Base-by-base conservation (phyloP, 2,329 filamentous ascomycete species). In the Ophioceras dolichostomum region DNA sequence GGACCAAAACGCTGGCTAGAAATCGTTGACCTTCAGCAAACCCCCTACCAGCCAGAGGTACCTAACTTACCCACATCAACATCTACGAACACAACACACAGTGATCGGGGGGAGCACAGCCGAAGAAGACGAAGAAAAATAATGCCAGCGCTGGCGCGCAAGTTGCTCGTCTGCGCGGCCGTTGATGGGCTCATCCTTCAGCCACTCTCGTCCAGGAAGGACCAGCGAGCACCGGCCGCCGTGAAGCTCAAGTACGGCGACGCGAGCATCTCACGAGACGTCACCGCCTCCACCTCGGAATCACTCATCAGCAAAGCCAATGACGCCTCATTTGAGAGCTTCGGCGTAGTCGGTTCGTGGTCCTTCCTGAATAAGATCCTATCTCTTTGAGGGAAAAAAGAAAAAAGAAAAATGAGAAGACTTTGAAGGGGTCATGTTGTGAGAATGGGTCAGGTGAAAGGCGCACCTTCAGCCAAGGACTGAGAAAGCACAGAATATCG, bases 111-210 rank as follows among this genome's bases (percentile, higher is more conserved):
- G n/a, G n/a, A n/a, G n/a, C n/a, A n/a, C n/a, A n/a, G n/a, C n/a
- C n/a, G n/a, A n/a, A n/a, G n/a, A n/a, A n/a, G n/a, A n/a, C n/a
- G n/a, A n/a, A n/a, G n/a, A n/a, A n/a, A n/a, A n/a, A n/a, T n/a
- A 26, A 91, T 93, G 86, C 79, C 85, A 39, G 70, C 73, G 46
- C 64, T 94, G 42, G 77, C 83, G 41, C 81, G 83, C 54, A 93
- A 91, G 60, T 63, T 94, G 39, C 55, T 87, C 45, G 76, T 94
- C 47, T 80, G 80, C 58, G 85, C 87, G 39, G 78, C 85, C 19
- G 74, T 80, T 38, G 87, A 95, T 52, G 87, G 87, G 40, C 68
- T 95, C 37, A 66, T 94, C 45, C 69, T 95, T 32, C 84, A 91
- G 50, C 79, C 83, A 19, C 62, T 82, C 21, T 67, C 73, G 14